A percentile compares a stretch with the other conserved stretches of the same genome.
phyloP scores from a whole-genome alignment of 352 stramenopile genomes.

The Peronospora tabacina region DNA sequence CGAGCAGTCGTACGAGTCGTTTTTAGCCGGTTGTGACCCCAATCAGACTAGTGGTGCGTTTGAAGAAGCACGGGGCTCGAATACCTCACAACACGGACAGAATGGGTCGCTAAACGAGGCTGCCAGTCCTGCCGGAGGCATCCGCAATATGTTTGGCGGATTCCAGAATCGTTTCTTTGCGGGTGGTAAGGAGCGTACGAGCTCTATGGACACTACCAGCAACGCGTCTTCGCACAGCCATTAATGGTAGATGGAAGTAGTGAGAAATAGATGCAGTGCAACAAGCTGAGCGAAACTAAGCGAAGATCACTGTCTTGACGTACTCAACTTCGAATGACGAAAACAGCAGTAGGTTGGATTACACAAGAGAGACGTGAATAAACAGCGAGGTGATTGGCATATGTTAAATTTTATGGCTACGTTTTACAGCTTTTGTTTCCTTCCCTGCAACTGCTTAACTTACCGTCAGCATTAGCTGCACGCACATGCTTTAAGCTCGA shows the following conservation, averaged over 20 bases:
- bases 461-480: not conserved
- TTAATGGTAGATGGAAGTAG: slow-evolving; percentile 16
- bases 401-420: slow-evolving; percentile 28
- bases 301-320: not conserved
- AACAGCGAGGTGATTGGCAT: slow-evolving; percentile 17
- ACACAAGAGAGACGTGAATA: slow-evolving; percentile 3
- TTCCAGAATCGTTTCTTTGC: slow-evolving; percentile 69
- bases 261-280: slow-evolving; percentile 19
- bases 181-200: slow-evolving; percentile 48
- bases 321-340: not conserved
- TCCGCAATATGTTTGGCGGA: slow-evolving; percentile 58
- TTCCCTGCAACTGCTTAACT: not conserved
- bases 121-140: slow-evolving; percentile 34
- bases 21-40: slow-evolving; percentile 55
- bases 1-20: slow-evolving; percentile 66
- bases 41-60: slow-evolving; percentile 14
- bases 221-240: slow-evolving; percentile 27
- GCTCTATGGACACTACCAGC: slow-evolving; percentile 44
- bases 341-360: slow-evolving; percentile 21
- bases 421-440: slow-evolving; percentile 7
- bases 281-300: slow-evolving; percentile 6
- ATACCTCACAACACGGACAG: slow-evolving; percentile 28
- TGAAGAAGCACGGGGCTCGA: slow-evolving; percentile 23
- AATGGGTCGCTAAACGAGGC: slow-evolving; percentile 35
- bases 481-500: not conserved